These are phyloP conservation scores for Scleroderma citrinum DNA, from an alignment of 768 basidiomycete genomes.

Conservation along the genomic window DNA sequence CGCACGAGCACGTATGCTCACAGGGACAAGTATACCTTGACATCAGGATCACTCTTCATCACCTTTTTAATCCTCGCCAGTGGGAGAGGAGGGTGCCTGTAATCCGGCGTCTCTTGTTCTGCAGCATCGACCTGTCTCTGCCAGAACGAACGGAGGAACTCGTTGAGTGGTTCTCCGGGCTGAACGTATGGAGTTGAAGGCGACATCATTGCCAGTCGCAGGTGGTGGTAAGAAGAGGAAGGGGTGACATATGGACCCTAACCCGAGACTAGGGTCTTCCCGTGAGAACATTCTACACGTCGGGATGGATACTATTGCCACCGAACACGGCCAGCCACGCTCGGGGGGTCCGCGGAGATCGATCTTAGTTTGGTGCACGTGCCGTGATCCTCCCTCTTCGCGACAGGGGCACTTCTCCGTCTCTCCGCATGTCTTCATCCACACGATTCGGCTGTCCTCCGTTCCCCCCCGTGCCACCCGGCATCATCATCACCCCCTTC, in stretches of 20 bases:
- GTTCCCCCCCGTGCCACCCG: constrained; percentile 38
- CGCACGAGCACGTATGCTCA: not conserved
- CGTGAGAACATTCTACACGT: not conserved
- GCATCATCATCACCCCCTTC: constrained; percentile 40
- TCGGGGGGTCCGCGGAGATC: too few relatives aligned
- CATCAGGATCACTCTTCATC: constrained; percentile 97
- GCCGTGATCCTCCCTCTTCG: too few relatives aligned
- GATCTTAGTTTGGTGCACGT: too few relatives aligned
- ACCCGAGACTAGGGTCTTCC: constrained; percentile 19
- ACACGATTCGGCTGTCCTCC: constrained; percentile 43
- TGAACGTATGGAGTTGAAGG: constrained; percentile 62
- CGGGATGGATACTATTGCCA: too few relatives aligned
- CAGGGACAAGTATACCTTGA: constrained; percentile 56
- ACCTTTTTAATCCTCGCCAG: constrained; percentile 98
- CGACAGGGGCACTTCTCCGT: too few relatives aligned
- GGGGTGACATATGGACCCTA: constrained; percentile 15
- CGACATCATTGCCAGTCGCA: constrained; percentile 16
- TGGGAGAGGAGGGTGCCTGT: constrained; percentile 82
- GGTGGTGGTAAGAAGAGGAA: constrained; percentile 13
- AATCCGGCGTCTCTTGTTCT: constrained; percentile 85
- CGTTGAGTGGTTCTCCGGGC: constrained; percentile 79
- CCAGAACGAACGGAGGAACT: constrained; percentile 87
- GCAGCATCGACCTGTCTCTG: constrained; percentile 81
- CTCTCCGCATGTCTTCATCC: too few relatives aligned
- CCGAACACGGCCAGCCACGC: too few relatives aligned